Evolutionary conservation across 1,284 basidiomycete species (phyloP).

Genomic region (Pseudozyma sp.): DNA sequence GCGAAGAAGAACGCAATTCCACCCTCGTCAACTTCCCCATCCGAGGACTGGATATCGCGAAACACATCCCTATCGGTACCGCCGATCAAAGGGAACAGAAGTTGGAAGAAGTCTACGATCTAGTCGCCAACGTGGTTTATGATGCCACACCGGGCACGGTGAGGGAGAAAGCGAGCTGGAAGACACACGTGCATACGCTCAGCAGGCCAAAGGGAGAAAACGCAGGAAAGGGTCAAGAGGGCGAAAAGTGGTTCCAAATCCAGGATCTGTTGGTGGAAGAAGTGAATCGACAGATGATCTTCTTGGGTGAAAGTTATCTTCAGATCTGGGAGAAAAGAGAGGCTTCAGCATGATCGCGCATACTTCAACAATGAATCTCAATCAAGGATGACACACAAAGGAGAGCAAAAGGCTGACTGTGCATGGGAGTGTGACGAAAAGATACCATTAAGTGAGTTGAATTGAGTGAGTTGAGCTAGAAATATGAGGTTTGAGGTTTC

Average conservation of each 20-base stretch:
- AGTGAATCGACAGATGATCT: slow-evolving; percentile 95
- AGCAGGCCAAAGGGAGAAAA: not conserved
- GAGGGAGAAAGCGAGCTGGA: slow-evolving; percentile 87
- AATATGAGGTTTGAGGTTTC: not conserved
- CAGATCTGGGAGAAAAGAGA: slow-evolving; percentile 69
- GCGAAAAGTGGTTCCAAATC: slow-evolving; percentile 94
- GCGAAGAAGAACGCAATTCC: slow-evolving; percentile 94
- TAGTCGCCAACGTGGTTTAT: slow-evolving; percentile 94
- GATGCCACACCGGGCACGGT: slow-evolving; percentile 94
- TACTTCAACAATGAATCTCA: not conserved
- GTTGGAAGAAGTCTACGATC: slow-evolving; percentile 83
- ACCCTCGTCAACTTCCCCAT: slow-evolving; percentile 98
- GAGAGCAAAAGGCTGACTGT: not conserved
- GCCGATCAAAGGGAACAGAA: slow-evolving; percentile 61
- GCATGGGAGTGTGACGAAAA: not conserved
- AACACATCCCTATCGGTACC: slow-evolving; percentile 10
- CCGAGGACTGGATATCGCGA: slow-evolving; percentile 75
- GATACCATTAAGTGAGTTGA: slow-evolving; percentile 2
- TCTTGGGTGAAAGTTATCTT: slow-evolving; percentile 92
- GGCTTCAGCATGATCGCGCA: not conserved
- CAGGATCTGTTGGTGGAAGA: slow-evolving; percentile 97
- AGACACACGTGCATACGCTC: slow-evolving; percentile 81
- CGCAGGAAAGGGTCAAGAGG: not conserved
- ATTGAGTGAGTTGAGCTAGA: not conserved
- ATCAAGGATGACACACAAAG: not conserved